Conservation (phyloP, 1,284 basidiomycete genomes). For the Grifola frondosa region DNA sequence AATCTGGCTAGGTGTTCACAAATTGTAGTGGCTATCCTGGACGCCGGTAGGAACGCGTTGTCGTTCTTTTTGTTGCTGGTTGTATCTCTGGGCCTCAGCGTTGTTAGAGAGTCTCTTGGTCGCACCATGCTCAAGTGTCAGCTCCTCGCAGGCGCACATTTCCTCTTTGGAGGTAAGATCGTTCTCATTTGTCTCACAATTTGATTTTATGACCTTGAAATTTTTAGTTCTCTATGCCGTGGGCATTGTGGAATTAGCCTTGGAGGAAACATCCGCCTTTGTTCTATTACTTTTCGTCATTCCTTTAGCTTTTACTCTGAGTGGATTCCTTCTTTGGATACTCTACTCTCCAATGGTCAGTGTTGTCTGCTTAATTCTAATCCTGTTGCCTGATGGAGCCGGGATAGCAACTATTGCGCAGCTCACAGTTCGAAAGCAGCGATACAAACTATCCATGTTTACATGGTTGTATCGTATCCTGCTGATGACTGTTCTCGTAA, state of each 20-base stretch:
- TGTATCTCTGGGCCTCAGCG: slow-evolving; percentile 84
- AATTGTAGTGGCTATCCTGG: slow-evolving; percentile 81
- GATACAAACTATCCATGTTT: slow-evolving; percentile 87
- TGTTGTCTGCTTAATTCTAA: neutral
- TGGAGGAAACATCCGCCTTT: slow-evolving; percentile 84
- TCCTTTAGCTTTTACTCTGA: slow-evolving; percentile 91
- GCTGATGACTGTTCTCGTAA: slow-evolving; percentile 80
- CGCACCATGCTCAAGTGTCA: slow-evolving; percentile 79
- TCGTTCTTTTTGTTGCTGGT: slow-evolving; percentile 95
- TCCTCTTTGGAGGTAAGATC: slow-evolving; percentile 85
- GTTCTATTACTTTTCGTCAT: slow-evolving; percentile 85
- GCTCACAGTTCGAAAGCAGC: slow-evolving; percentile 81
- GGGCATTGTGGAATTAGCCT: slow-evolving; percentile 87
- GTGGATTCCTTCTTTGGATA: slow-evolving; percentile 95
- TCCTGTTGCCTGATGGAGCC: neutral
- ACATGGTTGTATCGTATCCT: slow-evolving; percentile 85
- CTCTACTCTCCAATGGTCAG: slow-evolving; percentile 85
- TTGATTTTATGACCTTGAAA: neutral
- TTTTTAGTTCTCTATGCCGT: slow-evolving; percentile 81
- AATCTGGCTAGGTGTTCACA: too few species aligned
- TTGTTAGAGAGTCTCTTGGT: slow-evolving; percentile 80
- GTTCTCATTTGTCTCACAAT: slow-evolving; percentile 1
- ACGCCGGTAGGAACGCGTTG: slow-evolving; percentile 90
- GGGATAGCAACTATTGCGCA: slow-evolving; percentile 78
- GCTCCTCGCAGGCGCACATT: slow-evolving; percentile 79